Base-by-base conservation (phyloP, 2,329 filamentous ascomycete genomes). In the Fusarium xylarioides region DNA sequence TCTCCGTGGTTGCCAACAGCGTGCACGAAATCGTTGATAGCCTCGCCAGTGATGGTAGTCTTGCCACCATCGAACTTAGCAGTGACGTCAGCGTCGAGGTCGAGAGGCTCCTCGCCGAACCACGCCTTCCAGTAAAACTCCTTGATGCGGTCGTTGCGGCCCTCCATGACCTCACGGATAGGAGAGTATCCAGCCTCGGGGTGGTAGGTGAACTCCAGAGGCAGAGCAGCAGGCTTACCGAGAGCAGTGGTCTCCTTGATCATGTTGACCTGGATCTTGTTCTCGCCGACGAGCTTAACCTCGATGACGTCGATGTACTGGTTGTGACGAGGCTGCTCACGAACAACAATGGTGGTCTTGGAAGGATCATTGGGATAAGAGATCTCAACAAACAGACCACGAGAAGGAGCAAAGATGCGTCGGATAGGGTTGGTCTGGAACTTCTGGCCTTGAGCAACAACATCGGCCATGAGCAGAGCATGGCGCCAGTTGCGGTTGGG, bases 61-160 rank as follows among this genome's bases (percentile, higher is more conserved):
- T 91, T 91, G 74, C 96, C 96, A 80, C 96, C 96, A 75, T 96
- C 94, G 80, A 99, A 99, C 76, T 91, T 91, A 80, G 93, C 92
- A 11, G 94, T 95, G 58, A 97, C 93, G 40, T 93, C 88, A 21
- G 93, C 92, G 78, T 98, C 92, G 62, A 98, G 93, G 62, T 97
- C 92, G 56, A 97, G 88, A 47, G 88, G 84, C 79, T 97, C 95
- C 68, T 95, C 89, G 46, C 95, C 96, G 78, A 99, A 99, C 96
- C 96, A 99, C 74, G 97, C 92, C 76, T 92, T 91, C 91, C 97
- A 99, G 88, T 99, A 99, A 82, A 99, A 99, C 83, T 97, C 94
- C 87, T 99, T 99, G 87, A 99, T 98, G 74, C 94, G 93, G 81
- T 99, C 95, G 81, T 99, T 99, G 80, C 96, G 94, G 62, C 90